These are phyloP conservation scores for Phytophthora sojae DNA, from an alignment of 352 stramenopile genomes.

Conservation along the genomic window DNA sequence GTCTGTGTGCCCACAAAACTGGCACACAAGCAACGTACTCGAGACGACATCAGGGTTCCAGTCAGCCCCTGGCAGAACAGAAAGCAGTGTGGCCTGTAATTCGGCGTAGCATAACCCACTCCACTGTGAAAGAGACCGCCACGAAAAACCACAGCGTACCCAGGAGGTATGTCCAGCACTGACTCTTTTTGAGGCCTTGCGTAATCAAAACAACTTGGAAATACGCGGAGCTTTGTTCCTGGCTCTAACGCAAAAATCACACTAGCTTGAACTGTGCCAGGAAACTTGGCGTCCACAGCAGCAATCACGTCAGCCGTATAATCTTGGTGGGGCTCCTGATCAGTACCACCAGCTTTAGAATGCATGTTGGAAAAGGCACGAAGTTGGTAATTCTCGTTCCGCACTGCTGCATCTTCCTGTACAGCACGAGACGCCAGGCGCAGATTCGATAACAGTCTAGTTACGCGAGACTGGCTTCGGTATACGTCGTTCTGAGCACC, in stretches of 20 bases:
- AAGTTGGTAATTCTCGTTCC: neutral
- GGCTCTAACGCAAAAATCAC: neutral
- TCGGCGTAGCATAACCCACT: neutral
- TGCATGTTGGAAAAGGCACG: neutral
- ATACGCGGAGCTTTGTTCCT: neutral
- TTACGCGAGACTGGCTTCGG: neutral
- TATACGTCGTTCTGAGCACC: neutral
- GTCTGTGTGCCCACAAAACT: no score
- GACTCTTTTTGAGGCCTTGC: neutral
- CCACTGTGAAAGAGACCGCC: slow-evolving; percentile 1
- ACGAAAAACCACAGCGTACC: no score
- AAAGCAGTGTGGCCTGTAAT: neutral
- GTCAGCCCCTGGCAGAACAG: neutral
- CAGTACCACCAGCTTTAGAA: neutral
- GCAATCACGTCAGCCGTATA: neutral
- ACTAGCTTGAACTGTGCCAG: neutral
- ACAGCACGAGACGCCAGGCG: neutral
- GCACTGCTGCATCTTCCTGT: neutral
- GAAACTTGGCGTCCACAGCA: neutral
- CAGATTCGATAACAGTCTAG: neutral
- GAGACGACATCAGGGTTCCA: neutral
- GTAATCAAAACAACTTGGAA: slow-evolving; percentile 2
- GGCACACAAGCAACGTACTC: neutral
- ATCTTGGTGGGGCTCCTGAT: neutral
- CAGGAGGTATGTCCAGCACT: neutral